Conservation (phyloP, 2,329 filamentous ascomycete genomes). For the Diplodia intermedia region DNA sequence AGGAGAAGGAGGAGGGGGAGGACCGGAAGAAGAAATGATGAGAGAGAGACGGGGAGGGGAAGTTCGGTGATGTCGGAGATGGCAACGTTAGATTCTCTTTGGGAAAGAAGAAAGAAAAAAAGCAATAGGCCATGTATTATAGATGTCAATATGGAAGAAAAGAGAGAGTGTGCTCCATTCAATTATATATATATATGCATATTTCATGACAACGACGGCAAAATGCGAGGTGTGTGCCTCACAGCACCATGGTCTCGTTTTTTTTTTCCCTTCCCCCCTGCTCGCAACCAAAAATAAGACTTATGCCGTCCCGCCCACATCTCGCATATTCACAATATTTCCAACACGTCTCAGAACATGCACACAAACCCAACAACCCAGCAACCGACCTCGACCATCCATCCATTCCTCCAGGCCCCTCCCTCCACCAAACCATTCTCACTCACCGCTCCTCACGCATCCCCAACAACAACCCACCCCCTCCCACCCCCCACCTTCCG, state of each 20-base stretch:
- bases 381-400: too few relatives aligned
- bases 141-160: neutral
- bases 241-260: neutral
- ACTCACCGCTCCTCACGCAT: constrained; percentile 49
- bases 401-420: neutral
- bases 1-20: neutral
- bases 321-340: neutral
- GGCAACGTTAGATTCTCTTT: too few relatives aligned
- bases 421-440: neutral
- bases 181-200: neutral
- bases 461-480: constrained; percentile 74
- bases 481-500: constrained; percentile 69
- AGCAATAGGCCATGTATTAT: neutral
- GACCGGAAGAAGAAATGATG: neutral
- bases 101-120: neutral
- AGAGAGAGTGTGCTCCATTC: neutral
- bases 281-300: neutral
- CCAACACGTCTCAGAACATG: neutral
- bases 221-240: too few relatives aligned
- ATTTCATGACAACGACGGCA: neutral
- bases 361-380: too few relatives aligned
- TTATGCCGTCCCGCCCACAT: neutral
- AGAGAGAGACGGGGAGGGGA: neutral
- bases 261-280: too few relatives aligned
- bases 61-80: neutral